Evolutionary conservation across 73 alveolate genomes (phyloP).

Genomic region (Paramecium primaurelia): DNA sequence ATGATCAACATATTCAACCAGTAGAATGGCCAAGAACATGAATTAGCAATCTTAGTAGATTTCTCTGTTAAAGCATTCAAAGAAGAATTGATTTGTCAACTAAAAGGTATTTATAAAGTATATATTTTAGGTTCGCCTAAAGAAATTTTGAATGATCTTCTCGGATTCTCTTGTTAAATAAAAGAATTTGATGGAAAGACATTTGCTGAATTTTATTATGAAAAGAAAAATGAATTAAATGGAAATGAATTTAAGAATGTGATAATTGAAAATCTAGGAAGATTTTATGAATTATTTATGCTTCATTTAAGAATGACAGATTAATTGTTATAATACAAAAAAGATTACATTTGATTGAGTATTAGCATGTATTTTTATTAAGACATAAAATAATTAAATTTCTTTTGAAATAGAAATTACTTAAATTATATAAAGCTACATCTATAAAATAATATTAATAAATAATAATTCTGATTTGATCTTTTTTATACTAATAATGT

Average conservation of each 20-base stretch:
- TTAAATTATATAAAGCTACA: neutral
- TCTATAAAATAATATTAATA: neutral
- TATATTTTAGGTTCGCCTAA: neutral
- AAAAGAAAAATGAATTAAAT: neutral
- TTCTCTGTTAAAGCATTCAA: neutral
- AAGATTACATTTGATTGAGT: conserved; percentile 21
- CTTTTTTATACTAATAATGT: neutral
- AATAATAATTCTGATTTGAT: neutral
- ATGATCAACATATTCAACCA: neutral
- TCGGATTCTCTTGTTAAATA: neutral
- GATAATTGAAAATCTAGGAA: neutral
- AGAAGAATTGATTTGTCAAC: neutral
- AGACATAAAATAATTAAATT: neutral
- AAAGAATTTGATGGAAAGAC: neutral
- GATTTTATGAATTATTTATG: conserved; percentile 8
- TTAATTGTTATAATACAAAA: neutral
- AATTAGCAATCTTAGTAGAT: neutral
- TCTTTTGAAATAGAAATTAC: neutral
- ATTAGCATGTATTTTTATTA: neutral
- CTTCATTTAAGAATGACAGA: conserved; percentile 18
- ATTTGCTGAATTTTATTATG: neutral
- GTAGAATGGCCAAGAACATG: neutral
- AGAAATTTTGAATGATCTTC: neutral
- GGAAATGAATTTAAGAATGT: neutral
- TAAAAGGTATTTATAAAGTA: neutral